Base-by-base conservation (phyloP, 495 filamentous ascomycete genomes). In the Aspergillus hancockii region DNA sequence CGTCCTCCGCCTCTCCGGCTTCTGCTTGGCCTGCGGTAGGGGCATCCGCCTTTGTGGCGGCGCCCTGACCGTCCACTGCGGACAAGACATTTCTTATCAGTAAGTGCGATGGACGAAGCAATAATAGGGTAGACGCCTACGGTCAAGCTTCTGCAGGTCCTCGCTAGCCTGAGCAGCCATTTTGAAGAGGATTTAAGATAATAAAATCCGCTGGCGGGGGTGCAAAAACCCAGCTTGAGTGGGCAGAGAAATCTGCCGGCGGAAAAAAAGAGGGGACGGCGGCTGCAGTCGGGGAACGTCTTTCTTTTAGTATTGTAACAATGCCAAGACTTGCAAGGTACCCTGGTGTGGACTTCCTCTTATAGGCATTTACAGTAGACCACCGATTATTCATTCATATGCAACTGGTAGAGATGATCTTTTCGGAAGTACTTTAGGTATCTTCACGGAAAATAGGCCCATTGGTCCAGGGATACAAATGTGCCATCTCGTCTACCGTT, bases 1-100 rank as follows among this genome's bases (percentile, higher is more conserved):
- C 86, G 54, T 90, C 88, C 54, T 83, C 83, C 21, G 79, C 84
- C 58, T 83, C 79, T 54, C 67, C 76, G 51, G 72, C 54, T 62
- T 63, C 69, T 32, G 68, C 63, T 58, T 76, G 71, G 52, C 52
- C 69, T 36, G 69, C 67, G 54, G 77, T 75, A 45, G 80, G 68
- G 55, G 72, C 68, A 38, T 71, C 67, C 50, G 68, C 67, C 54
- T 79, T 72, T 8, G 73, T 74, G 25, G 78, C 71, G 66, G 81
- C 82, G 61, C 72, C 75, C 52, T 81, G 80, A 62, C 74, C 77
- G 64, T 79, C 80, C 61, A 79, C 77, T 78, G 67, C 68, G 55
- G 55, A 45, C 22, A 55, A 52, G 66, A 51, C 59, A 59, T 62
- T 57, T 66, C 54, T 52, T 59, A 65, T 68, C 63, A 76, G 60